Evolutionary conservation across 352 stramenopile genomes (phyloP), one percentile per base, ranked within the genome.

Genomic region (Pythium aquatile): DNA sequence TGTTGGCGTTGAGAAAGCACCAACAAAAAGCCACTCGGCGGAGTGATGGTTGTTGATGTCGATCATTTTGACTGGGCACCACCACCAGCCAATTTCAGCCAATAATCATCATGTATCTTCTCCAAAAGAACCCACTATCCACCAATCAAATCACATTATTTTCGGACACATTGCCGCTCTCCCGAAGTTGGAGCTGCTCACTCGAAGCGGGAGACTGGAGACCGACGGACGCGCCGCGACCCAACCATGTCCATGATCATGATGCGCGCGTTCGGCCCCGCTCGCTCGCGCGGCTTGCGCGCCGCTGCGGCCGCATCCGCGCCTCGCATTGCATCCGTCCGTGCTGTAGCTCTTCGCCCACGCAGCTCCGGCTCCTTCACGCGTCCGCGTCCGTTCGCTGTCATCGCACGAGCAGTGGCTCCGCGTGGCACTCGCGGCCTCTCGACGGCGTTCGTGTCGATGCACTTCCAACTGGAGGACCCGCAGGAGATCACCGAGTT

Each of bases 391-490:
- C 28, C 51, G 51, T 46, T 33, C 57, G 53, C 46, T 59, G 8
- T 44, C 10, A 46, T 33, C 52, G 20, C 20, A 24, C 20, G 20
- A 24, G 5, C 9, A n/a, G 16, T 33, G 37, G 14, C 17, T 55
- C 33, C 48, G 35, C 39, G 9, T 42, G 26, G 49, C 42, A 35
- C 13, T 35, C 20, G 51, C 58, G 13, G 33, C 24, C 29, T 63
- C 37, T 53, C 54, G 16, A 46, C 61, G 49, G 53, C 81, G 8
- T 96, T 93, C 58, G 81, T 94, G 61, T 94, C 87, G 69, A 85
- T 76, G 58, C 87, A 94, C 73, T 90, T 90, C 63, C 72, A 92
- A 61, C 63, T 84, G 20, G 77, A 83, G 52, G 80, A 93, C 54
- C 75, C 83, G 11, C 73, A 69, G 44, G 84, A 91, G 61, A 81